phyloP scores from a whole-genome alignment of 352 stramenopile genomes.

The Pythium oligandrum region DNA sequence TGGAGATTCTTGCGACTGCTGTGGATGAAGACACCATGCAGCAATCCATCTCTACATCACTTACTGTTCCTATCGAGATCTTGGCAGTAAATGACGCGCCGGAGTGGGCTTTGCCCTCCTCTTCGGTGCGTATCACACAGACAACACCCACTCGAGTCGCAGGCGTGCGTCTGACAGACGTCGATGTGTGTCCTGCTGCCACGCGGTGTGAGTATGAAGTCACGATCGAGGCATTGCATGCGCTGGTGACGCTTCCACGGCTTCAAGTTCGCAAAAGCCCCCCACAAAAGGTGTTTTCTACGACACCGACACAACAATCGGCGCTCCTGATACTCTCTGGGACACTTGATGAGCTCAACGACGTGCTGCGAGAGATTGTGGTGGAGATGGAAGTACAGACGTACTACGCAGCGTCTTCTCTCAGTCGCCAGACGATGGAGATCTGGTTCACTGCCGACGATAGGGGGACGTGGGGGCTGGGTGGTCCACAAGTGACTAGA shows the following conservation, averaged over 20 bases:
- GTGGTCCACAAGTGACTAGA: conserved; percentile 39
- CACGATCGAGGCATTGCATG: conserved; percentile 38
- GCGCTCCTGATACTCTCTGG: conserved; percentile 33
- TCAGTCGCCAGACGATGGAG: conserved; percentile 22
- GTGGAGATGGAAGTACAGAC: conserved; percentile 30
- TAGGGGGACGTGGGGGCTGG: conserved; percentile 37
- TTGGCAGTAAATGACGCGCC: conserved; percentile 55
- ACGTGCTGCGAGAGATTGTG: conserved; percentile 32
- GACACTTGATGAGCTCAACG: conserved; percentile 32
- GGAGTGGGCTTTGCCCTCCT: conserved; percentile 35
- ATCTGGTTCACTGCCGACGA: conserved; percentile 60
- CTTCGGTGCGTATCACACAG: conserved; percentile 1
- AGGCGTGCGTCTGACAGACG: conserved; percentile 41
- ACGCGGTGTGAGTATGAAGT: conserved; percentile 47
- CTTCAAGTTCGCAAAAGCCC: conserved; percentile 3
- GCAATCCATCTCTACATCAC: conserved; percentile 19
- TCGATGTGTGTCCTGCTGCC: conserved; percentile 22
- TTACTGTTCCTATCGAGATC: conserved; percentile 29
- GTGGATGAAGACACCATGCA: conserved; percentile 43
- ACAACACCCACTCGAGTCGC: conserved; percentile 22
- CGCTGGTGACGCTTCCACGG: conserved; percentile 30
- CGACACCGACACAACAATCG: conserved; percentile 4
- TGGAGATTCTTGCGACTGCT: conserved; percentile 33
- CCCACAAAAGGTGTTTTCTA: neutral
- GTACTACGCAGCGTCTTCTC: conserved; percentile 22